Evolutionary conservation across 805 yeast genomes (phyloP).

Genomic region (Lipomyces mesembrius): DNA sequence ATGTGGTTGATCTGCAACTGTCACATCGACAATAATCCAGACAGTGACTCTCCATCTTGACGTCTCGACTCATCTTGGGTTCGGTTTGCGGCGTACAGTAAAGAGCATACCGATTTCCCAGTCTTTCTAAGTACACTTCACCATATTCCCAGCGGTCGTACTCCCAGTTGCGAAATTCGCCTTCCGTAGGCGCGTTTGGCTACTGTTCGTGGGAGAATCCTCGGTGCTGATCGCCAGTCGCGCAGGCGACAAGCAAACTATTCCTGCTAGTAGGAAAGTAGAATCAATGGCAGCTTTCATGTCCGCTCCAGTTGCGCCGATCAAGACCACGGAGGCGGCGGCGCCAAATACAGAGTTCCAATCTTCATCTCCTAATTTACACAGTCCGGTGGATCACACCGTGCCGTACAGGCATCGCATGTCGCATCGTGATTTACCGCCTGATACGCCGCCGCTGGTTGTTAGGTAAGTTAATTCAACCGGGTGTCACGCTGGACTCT

Average conservation of each 20-base stretch:
- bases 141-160: conserved; percentile 1
- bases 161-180: conserved; percentile 6
- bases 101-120: background rate
- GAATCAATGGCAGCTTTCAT: background rate
- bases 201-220: conserved; percentile 1
- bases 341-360: background rate
- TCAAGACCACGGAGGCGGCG: background rate
- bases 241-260: background rate
- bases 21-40: background rate
- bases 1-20: background rate
- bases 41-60: background rate
- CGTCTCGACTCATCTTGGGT: background rate
- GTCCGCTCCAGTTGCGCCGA: background rate
- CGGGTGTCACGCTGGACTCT: background rate
- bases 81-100: background rate
- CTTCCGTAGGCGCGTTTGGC: conserved; percentile 2
- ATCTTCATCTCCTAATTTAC: background rate
- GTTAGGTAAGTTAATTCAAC: conserved; percentile 21
- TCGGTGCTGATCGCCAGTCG: background rate
- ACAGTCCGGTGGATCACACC: conserved; percentile 22
- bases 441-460: conserved; percentile 33
- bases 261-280: background rate
- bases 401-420: conserved; percentile 34
- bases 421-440: conserved; percentile 29
- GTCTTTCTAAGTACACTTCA: background rate